Conservation (phyloP, 1,284 basidiomycete species). For the Trichosporon sp. region DNA sequence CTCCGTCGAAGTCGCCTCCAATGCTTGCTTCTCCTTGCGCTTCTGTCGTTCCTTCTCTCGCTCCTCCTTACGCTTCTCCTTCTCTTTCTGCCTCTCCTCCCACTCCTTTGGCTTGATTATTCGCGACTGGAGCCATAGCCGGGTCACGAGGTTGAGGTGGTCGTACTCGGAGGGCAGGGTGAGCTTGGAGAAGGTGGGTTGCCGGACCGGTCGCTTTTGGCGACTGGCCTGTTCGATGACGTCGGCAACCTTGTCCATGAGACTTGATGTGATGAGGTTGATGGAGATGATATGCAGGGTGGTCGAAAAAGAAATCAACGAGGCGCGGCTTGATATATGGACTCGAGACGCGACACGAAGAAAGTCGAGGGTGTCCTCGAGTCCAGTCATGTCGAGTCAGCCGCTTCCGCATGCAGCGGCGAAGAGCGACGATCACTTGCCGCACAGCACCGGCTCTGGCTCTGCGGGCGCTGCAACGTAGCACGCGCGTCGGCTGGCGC, state of each 20-base stretch:
- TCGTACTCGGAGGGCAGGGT: conserved; percentile 7
- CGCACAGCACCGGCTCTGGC: not conserved
- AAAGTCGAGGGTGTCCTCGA: not conserved
- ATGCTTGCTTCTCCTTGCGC: not conserved
- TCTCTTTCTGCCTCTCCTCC: not conserved
- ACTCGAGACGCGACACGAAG: not conserved
- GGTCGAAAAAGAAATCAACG: not conserved
- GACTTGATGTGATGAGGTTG: not conserved
- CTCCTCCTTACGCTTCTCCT: not conserved
- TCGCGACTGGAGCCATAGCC: conserved; percentile 15
- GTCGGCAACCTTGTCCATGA: not conserved
- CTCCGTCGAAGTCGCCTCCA: not conserved
- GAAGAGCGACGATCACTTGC: not conserved
- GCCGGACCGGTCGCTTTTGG: not conserved
- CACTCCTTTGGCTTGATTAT: not conserved
- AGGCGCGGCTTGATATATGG: not conserved
- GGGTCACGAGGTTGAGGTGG: conserved; percentile 3
- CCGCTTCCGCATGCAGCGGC: not conserved
- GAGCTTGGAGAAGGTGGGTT: conserved; percentile 10
- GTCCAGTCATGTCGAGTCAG: conserved; percentile 4
- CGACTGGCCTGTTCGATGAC: not conserved
- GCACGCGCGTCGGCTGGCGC: not conserved
- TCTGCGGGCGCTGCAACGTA: not conserved
- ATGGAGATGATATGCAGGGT: not conserved
- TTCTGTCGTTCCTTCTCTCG: not conserved